These are phyloP conservation scores for Stropharia rugosoannulata DNA, from an alignment of 768 basidiomycete genomes.

Conservation along the genomic window DNA sequence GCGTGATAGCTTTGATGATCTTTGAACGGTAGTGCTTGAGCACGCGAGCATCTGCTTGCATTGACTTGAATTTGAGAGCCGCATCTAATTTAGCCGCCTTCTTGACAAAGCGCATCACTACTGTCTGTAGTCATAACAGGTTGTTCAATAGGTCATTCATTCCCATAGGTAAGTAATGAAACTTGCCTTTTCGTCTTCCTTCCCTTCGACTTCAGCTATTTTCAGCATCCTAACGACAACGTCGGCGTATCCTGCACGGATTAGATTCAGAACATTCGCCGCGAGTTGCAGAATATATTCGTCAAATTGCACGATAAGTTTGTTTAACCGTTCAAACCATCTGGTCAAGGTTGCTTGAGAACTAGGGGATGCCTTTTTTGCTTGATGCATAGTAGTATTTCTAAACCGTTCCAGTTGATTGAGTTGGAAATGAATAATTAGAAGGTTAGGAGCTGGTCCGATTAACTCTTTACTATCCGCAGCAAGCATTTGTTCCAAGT, in stretches of 20 bases:
- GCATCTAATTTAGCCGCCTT: conserved; percentile 92
- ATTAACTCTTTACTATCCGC: conserved; percentile 75
- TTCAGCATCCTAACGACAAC: conserved; percentile 94
- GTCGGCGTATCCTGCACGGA: conserved; percentile 73
- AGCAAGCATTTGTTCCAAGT: conserved; percentile 75
- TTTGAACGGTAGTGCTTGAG: conserved; percentile 96
- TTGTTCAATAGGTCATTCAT: conserved; percentile 1
- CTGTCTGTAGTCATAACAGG: conserved; percentile 53
- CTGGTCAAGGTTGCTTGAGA: conserved; percentile 68
- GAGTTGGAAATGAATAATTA: conserved; percentile 88
- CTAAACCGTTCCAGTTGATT: conserved; percentile 92
- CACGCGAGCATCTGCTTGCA: conserved; percentile 89
- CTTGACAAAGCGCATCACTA: conserved; percentile 92
- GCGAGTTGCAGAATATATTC: conserved; percentile 79
- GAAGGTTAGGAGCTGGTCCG: conserved; percentile 85
- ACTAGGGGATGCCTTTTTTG: conserved; percentile 73
- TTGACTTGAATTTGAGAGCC: conserved; percentile 89
- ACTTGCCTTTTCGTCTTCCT: conserved; percentile 89
- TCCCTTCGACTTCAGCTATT: conserved; percentile 90
- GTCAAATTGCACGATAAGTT: conserved; percentile 81
- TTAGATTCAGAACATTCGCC: conserved; percentile 73
- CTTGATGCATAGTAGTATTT: conserved; percentile 93
- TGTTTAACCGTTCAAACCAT: conserved; percentile 85
- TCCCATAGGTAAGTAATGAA: not conserved
- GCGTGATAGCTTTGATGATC: conserved; percentile 75